Evolutionary conservation across 2,329 filamentous ascomycete genomes (phyloP), one percentile per base, ranked within the genome.

Genomic region (Exutisphaerella laricina): DNA sequence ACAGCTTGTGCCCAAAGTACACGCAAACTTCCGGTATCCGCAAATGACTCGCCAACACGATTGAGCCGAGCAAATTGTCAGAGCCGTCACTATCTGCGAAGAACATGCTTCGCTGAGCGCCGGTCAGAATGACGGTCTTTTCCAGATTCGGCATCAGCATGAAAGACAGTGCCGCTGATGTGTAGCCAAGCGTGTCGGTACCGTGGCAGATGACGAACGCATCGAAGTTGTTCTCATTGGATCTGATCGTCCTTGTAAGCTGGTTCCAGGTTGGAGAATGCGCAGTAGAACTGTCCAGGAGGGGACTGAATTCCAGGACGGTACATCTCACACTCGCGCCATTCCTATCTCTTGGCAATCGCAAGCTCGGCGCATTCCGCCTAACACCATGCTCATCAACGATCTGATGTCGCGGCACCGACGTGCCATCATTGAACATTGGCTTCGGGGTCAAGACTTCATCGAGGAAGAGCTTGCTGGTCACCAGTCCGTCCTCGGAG

Each of bases 21-120:
- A 96, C 75, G 62, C 87, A 89, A 40, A 96, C 89, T 64, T 95
- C 89, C 0, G 89, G 88, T 45, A 96, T 87, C 69, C 88, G 85
- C 61, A 94, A 94, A 47, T 92, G 92, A 23, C 88, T 88, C 3
- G 89, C 89, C 43, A 95, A 84, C 59, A 95, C 88, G 58, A 95
- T 75, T 1, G 87, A 89, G 14, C 86, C 86, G 4, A 95, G 77
- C 9, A 96, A 75, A 59, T 95, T 96, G 68, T 94, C 88, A 26
- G 88, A 85, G 7, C 88, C 89, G 64, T 96, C 89, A 39, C 85
- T 92, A 66, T 95, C 88, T 18, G 94, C 77, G 48, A 89, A 82
- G 56, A 92, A 84, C 75, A 96, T 95, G 34, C 87, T 87, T 1
- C 88, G 85, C 51, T 74, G 70, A 4, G 69, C 72, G 25, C 71